Conservation (phyloP, 2,329 filamentous ascomycete genomes). For the Thelonectria blattea region DNA sequence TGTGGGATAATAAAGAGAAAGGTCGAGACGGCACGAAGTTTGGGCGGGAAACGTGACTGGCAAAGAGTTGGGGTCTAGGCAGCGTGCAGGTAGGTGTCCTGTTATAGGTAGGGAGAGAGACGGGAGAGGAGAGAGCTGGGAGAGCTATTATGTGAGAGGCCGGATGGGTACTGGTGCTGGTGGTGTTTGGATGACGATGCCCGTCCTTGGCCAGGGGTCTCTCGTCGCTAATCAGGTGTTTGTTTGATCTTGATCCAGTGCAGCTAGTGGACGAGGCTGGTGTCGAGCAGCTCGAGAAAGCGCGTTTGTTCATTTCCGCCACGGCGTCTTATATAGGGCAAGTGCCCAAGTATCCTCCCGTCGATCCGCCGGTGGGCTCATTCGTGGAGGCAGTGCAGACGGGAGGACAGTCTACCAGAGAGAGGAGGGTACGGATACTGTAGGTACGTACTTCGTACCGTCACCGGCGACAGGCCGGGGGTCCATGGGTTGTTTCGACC, state of each 20-base stretch:
- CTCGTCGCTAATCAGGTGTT: constrained; percentile 30
- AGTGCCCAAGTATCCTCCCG: constrained; percentile 28
- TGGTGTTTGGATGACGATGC: constrained; percentile 36
- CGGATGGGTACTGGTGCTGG: constrained; percentile 31
- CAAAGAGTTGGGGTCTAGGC: constrained; percentile 33
- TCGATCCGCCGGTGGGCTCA: constrained; percentile 38
- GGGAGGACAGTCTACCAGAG: too few relatives aligned
- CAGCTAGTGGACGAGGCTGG: constrained; percentile 21
- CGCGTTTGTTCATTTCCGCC: constrained; percentile 27
- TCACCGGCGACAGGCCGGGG: constrained; percentile 34
- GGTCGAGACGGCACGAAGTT: constrained; percentile 28
- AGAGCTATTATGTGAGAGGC: constrained; percentile 26
- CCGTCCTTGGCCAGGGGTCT: constrained; percentile 31
- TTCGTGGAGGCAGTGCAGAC: constrained; percentile 39
- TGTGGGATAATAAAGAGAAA: constrained; percentile 28
- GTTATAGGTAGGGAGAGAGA: constrained; percentile 25
- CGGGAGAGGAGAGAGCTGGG: too few relatives aligned
- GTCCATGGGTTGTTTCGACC: constrained; percentile 33
- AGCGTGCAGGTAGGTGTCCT: constrained; percentile 27
- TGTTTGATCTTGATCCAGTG: constrained; percentile 22
- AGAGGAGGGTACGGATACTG: too few relatives aligned
- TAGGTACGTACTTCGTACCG: too few relatives aligned
- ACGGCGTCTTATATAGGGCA: constrained; percentile 24
- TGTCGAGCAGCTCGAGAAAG: constrained; percentile 17
- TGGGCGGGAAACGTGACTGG: constrained; percentile 34